Conservation (phyloP, 345 rosid species). For the Citrus inodora region DNA sequence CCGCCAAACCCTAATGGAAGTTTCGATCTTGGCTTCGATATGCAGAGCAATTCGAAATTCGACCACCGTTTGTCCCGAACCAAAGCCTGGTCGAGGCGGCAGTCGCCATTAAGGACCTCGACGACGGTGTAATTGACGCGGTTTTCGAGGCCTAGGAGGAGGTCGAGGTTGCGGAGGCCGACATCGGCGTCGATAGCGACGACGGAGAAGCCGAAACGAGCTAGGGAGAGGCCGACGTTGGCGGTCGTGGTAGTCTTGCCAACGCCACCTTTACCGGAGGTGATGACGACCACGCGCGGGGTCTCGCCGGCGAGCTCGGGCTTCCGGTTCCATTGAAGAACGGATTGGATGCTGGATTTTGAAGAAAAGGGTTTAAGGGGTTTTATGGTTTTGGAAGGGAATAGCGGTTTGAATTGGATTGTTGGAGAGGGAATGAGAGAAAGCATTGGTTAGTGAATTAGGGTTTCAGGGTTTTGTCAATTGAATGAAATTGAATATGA, state of each 20-base stretch:
- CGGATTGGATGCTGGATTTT: conserved; percentile 40
- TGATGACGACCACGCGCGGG: conserved; percentile 93
- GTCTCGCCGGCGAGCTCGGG: conserved; percentile 92
- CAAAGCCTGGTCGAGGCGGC: conserved; percentile 91
- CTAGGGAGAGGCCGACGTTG: conserved; percentile 96
- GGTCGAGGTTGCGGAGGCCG: conserved; percentile 94
- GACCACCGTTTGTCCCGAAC: conserved; percentile 97
- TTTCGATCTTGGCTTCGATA: conserved; percentile 91
- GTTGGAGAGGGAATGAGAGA: conserved; percentile 33
- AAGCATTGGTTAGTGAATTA: conserved; percentile 36
- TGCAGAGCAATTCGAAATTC: conserved; percentile 86
- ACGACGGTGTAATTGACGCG: conserved; percentile 92
- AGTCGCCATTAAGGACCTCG: conserved; percentile 89
- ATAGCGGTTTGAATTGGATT: conserved; percentile 17
- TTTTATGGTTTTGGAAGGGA: neutral
- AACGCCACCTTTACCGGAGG: conserved; percentile 98
- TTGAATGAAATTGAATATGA: neutral
- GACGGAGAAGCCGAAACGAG: conserved; percentile 89
- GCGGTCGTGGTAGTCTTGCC: conserved; percentile 97
- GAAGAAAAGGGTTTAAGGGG: conserved; percentile 6
- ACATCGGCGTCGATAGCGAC: conserved; percentile 93
- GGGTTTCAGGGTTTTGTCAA: neutral
- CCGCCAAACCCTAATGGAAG: conserved; percentile 93
- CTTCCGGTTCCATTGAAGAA: conserved; percentile 89
- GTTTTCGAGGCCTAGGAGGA: conserved; percentile 87